Evolutionary conservation across 805 yeast species (phyloP).

Genomic region (Zygosaccharomyces bailii): DNA sequence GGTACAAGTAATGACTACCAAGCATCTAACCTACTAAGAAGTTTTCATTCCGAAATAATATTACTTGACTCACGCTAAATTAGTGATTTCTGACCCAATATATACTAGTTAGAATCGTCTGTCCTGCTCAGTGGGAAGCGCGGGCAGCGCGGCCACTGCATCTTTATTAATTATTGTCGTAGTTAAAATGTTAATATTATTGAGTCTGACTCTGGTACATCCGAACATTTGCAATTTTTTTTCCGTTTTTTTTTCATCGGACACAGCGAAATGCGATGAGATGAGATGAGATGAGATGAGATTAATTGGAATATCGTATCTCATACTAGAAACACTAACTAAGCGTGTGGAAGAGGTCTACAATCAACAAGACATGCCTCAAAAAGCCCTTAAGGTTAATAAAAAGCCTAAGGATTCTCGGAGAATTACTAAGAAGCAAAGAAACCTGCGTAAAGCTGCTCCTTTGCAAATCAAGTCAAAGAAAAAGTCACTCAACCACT

Average conservation of each 20-base stretch:
- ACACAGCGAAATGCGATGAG: constrained; percentile 2
- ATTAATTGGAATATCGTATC: background rate
- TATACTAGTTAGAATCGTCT: no score
- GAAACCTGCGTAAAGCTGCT: constrained; percentile 65
- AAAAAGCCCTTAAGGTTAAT: constrained; percentile 60
- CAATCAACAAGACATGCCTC: constrained; percentile 52
- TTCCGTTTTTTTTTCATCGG: constrained; percentile 1
- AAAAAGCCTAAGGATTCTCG: constrained; percentile 40
- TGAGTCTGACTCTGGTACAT: constrained; percentile 7
- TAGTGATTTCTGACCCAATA: background rate
- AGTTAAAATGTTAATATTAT: constrained; percentile 2
- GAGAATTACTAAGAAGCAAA: constrained; percentile 56
- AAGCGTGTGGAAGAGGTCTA: no score
- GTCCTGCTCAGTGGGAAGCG: no score
- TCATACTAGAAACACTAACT: no score
- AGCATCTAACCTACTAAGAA: background rate
- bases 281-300: constrained; percentile 4
- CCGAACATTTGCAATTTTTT: constrained; percentile 6
- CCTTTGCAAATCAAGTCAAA: constrained; percentile 70
- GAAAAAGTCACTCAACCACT: constrained; percentile 49
- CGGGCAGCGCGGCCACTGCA: background rate
- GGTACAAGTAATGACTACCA: background rate
- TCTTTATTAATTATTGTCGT: background rate
- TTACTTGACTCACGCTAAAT: background rate
- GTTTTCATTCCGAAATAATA: background rate